Evolutionary conservation across 768 basidiomycete genomes (phyloP), one percentile per base, ranked within the genome.

Genomic region (Boletus reticulatus): DNA sequence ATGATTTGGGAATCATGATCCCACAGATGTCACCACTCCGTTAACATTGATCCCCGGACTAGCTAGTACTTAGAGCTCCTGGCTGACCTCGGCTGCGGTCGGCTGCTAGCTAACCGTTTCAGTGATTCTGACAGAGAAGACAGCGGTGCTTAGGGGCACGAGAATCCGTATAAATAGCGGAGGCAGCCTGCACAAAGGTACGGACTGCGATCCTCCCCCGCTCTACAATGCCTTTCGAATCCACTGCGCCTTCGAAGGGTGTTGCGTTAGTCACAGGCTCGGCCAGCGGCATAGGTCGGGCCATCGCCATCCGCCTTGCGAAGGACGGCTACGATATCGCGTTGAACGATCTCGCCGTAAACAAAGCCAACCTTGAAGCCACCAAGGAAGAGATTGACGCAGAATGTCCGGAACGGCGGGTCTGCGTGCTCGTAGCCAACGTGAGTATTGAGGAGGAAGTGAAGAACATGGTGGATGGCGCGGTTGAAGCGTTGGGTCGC

Each of bases 221-320:
- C 51, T 20, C 36, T 11, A 4, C 29, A 14, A 52, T 65, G 64
- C 6, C 59, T 41, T 39, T 27, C 14, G 56, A 52, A 44, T 10
- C 31, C 0, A 17, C 19, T n/a, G 20, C 59, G 11, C 41, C n/a
- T 4, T 53, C 60, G 8, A 73, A 68, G 52, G 70, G 71, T 4
- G 59, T 66, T 34, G 71, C 70, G 16, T 43, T 73, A 14, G 64
- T 73, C 43, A 72, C 70, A 7, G 71, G 72, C 31, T 62, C 70
- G 0, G 68, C 62, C 13, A 66, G 54, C 22, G 73, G 67, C 11
- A 75, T 76, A 19, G 75, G 75, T 9, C 66, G 66, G 4, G 48
- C 49, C 16, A 74, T 75, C 19, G 72, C 75, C 17, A 54, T 75
- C 20, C 62, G 67, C 36, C 71, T 76, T 16, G 75, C 74, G 1